Conservation (phyloP, 805 yeast species). For the Sugiyamaella smithiae region DNA sequence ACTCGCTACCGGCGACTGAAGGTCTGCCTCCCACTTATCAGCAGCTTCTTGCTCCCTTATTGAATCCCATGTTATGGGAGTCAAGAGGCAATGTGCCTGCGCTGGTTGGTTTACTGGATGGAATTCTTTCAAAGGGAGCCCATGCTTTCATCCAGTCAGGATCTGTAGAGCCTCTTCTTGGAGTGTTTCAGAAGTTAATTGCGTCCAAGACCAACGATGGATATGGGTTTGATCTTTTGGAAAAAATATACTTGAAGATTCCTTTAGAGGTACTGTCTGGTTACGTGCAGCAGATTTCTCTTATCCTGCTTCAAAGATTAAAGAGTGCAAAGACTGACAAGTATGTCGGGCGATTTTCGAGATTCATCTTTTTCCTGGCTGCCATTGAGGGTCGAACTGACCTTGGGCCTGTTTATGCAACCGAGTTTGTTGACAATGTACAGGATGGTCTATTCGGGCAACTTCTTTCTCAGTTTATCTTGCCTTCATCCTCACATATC, state of each 20-base stretch:
- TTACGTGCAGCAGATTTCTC: conserved; percentile 68
- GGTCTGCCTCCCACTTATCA: conserved; percentile 64
- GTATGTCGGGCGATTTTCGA: conserved; percentile 65
- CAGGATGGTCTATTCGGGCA: conserved; percentile 39
- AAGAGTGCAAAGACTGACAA: conserved; percentile 80
- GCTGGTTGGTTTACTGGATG: conserved; percentile 70
- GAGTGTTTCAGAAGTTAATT: conserved; percentile 93
- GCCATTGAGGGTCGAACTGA: conserved; percentile 39
- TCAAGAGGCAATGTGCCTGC: conserved; percentile 91
- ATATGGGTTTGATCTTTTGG: conserved; percentile 82
- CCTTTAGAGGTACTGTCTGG: conserved; percentile 49
- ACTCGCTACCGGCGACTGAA: conserved; percentile 44
- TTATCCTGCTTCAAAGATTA: conserved; percentile 73
- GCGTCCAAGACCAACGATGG: conserved; percentile 79
- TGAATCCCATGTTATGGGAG: conserved; percentile 94
- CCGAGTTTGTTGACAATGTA: conserved; percentile 41
- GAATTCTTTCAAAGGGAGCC: conserved; percentile 51
- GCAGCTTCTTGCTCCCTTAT: conserved; percentile 70
- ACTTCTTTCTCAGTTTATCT: conserved; percentile 30
- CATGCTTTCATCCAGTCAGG: conserved; percentile 41
- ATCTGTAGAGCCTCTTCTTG: conserved; percentile 70
- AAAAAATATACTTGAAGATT: conserved; percentile 58
- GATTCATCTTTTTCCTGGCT: conserved; percentile 57
- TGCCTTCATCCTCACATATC: conserved; percentile 36
- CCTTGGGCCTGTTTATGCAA: conserved; percentile 55